phyloP scores from a whole-genome alignment of 495 filamentous ascomycete species.

The Poronia punctata region DNA sequence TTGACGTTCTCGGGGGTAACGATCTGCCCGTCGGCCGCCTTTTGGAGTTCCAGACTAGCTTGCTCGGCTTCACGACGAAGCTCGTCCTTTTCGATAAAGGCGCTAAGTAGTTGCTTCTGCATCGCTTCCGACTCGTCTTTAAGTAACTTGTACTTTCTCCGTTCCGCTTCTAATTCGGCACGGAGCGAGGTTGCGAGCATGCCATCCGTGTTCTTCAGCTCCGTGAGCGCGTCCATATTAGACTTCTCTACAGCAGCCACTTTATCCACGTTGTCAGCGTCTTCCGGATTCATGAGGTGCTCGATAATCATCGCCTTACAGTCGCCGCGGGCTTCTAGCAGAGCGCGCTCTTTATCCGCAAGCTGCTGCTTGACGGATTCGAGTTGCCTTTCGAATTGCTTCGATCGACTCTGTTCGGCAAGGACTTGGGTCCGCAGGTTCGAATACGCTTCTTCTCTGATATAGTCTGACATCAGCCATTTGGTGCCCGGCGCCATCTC shows the following conservation, averaged over 20 bases:
- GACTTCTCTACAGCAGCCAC: slow-evolving; percentile 42
- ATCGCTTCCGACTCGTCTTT: slow-evolving; percentile 41
- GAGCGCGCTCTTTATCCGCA: slow-evolving; percentile 38
- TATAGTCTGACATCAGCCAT: slow-evolving; percentile 29
- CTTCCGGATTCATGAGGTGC: slow-evolving; percentile 1
- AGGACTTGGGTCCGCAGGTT: slow-evolving; percentile 26
- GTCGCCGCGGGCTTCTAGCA: slow-evolving; percentile 31
- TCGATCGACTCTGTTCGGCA: slow-evolving; percentile 31
- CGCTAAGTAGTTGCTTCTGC: slow-evolving; percentile 44
- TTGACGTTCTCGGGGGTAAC: slow-evolving; percentile 29
- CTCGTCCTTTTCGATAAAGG: slow-evolving; percentile 47
- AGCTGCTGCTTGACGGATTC: slow-evolving; percentile 20
- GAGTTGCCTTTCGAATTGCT: slow-evolving; percentile 36
- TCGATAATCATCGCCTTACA: slow-evolving; percentile 26
- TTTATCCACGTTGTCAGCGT: slow-evolving; percentile 22
- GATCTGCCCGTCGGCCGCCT: slow-evolving; percentile 19
- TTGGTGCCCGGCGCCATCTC: slow-evolving; percentile 19
- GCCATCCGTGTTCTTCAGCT: slow-evolving; percentile 47
- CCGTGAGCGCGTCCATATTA: slow-evolving; percentile 39
- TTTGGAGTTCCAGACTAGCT: slow-evolving; percentile 31
- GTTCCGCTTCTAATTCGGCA: slow-evolving; percentile 42
- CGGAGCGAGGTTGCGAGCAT: slow-evolving; percentile 44
- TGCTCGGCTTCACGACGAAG: slow-evolving; percentile 45
- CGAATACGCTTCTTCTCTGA: slow-evolving; percentile 29
- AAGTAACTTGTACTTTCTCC: slow-evolving; percentile 33